Evolutionary conservation across 768 basidiomycete species (phyloP).

Genomic region (Leccinum truebloodii): DNA sequence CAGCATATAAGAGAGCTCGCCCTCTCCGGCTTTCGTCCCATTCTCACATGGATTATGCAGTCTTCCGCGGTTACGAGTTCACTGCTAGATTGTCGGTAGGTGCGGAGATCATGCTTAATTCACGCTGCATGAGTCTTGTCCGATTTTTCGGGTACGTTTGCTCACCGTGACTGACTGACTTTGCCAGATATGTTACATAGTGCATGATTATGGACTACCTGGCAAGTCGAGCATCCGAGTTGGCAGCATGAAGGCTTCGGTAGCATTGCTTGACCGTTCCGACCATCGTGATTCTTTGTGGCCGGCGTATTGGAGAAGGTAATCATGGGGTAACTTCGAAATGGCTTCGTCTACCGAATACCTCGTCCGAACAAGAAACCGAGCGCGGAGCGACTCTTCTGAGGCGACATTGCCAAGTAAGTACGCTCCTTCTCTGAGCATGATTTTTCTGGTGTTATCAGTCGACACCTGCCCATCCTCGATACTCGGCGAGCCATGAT

Average conservation of each 20-base stretch:
- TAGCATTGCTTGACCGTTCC: background rate
- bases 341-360: no score
- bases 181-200: background rate
- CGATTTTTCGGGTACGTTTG: background rate
- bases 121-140: background rate
- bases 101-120: background rate
- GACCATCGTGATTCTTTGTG: background rate
- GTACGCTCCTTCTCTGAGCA: background rate
- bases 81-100: background rate
- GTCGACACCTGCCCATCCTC: background rate
- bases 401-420: background rate
- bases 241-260: background rate
- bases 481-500: background rate
- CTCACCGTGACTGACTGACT: background rate
- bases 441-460: background rate
- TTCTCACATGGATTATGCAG: background rate
- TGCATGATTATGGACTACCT: background rate
- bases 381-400: background rate
- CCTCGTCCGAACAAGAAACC: background rate
- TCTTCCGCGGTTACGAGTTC: background rate
- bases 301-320: background rate
- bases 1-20: background rate
- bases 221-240: background rate
- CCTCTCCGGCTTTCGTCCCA: background rate
- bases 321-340: background rate